Percentiles rank a stretch among this genome's conserved stretches.
phyloP scores from a whole-genome alignment of 495 filamentous ascomycete genomes.

The Polyplosphaeria fusca region DNA sequence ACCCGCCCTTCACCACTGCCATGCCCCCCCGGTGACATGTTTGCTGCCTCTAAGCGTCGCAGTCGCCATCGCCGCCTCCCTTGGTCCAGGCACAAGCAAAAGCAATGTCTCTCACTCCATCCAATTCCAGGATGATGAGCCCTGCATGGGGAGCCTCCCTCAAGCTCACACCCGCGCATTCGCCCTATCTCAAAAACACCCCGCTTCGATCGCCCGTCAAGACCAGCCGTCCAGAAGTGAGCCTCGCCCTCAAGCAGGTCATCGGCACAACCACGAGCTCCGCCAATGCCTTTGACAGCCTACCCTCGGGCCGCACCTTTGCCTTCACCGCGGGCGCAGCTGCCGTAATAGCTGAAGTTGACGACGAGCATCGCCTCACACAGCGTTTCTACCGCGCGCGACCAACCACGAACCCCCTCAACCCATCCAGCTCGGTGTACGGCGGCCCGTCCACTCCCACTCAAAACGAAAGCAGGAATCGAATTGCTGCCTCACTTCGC shows the following conservation, averaged over 20 bases:
- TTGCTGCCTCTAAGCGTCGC: conserved; percentile 14
- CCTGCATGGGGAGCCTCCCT: conserved; percentile 48
- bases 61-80: conserved; percentile 30
- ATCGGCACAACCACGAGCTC: conserved; percentile 84
- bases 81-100: conserved; percentile 16
- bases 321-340: conserved; percentile 89
- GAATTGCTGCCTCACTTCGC: conserved; percentile 52
- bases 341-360: conserved; percentile 82
- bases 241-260: conserved; percentile 72
- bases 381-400: conserved; percentile 90
- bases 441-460: conserved; percentile 61
- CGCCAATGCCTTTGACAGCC: conserved; percentile 80
- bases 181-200: conserved; percentile 57
- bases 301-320: conserved; percentile 67
- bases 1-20: background rate
- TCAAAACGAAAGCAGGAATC: conserved; percentile 59
- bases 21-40: conserved; percentile 33
- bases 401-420: conserved; percentile 70
- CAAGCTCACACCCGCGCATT: conserved; percentile 78
- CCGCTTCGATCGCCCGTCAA: conserved; percentile 58
- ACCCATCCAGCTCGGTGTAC: conserved; percentile 48
- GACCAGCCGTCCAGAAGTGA: conserved; percentile 46
- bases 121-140: conserved; percentile 49
- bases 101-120: conserved; percentile 39
- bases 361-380: conserved; percentile 63